phyloP scores from a whole-genome alignment of 164 flowering plant species.

The Amborella trichopoda region DNA sequence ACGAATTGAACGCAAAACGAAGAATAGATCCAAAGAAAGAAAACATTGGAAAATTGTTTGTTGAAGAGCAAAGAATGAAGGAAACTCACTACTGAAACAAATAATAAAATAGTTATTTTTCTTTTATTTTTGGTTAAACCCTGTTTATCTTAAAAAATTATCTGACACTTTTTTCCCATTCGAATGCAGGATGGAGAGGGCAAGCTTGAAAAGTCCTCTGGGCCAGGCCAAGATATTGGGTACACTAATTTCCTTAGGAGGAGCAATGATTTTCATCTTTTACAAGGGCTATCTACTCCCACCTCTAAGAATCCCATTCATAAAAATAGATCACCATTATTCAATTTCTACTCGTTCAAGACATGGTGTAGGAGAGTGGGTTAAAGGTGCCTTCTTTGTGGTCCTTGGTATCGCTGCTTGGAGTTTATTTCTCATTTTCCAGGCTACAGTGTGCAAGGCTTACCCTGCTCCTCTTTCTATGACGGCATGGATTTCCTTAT shows the following conservation, averaged over 20 bases:
- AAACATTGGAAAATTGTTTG: no score
- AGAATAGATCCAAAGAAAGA: no score
- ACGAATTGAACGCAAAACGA: no score
- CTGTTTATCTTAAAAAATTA: no score
- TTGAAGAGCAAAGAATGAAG: no score
- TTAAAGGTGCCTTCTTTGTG: slow-evolving; percentile 30
- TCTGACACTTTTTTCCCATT: no score
- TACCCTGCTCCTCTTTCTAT: slow-evolving; percentile 30
- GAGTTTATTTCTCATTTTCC: slow-evolving; percentile 29
- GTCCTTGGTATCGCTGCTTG: slow-evolving; percentile 14
- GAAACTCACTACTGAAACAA: no score
- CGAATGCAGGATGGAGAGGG: slow-evolving; percentile 29
- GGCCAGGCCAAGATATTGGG: slow-evolving; percentile 34
- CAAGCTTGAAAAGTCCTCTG: slow-evolving; percentile 9
- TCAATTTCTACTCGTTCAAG: slow-evolving; percentile 7
- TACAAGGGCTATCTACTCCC: slow-evolving; percentile 23
- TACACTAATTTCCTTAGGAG: slow-evolving; percentile 22
- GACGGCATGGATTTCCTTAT: slow-evolving; percentile 25
- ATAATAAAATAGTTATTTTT: no score
- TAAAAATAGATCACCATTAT: slow-evolving; percentile 9
- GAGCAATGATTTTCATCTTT: slow-evolving; percentile 34
- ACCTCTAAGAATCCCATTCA: slow-evolving; percentile 7
- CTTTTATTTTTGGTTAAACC: no score
- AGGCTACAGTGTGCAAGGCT: slow-evolving; percentile 22
- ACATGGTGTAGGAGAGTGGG: slow-evolving; percentile 21